Evolutionary conservation across 2,329 filamentous ascomycete species (phyloP).

Genomic region (Alternaria metachromatica): DNA sequence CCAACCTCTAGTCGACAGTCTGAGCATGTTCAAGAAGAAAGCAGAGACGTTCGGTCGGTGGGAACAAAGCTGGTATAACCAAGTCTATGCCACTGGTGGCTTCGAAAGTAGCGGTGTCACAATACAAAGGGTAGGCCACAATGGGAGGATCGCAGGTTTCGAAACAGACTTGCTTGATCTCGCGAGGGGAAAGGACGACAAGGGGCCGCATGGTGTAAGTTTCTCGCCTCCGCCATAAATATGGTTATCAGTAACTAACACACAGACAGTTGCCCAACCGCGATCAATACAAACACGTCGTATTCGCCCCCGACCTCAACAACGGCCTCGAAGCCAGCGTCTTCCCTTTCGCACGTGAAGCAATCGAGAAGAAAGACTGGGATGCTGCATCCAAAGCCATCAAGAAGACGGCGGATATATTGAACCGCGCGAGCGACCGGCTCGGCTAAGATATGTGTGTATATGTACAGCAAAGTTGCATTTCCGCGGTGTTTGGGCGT

Average conservation of each 20-base stretch:
- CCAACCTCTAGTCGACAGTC: slow-evolving; percentile 67
- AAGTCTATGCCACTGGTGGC: slow-evolving; percentile 73
- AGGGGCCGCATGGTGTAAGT: slow-evolving; percentile 67
- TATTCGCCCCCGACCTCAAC: slow-evolving; percentile 86
- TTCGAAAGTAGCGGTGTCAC: slow-evolving; percentile 76
- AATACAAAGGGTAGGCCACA: slow-evolving; percentile 74
- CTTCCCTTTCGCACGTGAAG: slow-evolving; percentile 87
- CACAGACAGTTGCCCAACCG: slow-evolving; percentile 70
- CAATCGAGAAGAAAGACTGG: slow-evolving; percentile 76
- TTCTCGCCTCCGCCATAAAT: neutral
- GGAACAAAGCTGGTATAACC: slow-evolving; percentile 77
- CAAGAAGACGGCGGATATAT: slow-evolving; percentile 72
- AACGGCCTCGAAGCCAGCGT: slow-evolving; percentile 68
- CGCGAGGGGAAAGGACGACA: slow-evolving; percentile 58
- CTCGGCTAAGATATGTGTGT: slow-evolving; percentile 34
- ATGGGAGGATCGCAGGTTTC: slow-evolving; percentile 78
- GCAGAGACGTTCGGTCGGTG: slow-evolving; percentile 74
- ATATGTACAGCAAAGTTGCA: neutral
- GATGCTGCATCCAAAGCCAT: slow-evolving; percentile 70
- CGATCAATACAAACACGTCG: slow-evolving; percentile 90
- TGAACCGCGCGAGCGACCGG: slow-evolving; percentile 66
- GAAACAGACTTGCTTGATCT: slow-evolving; percentile 84
- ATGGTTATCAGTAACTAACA: neutral
- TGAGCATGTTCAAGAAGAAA: slow-evolving; percentile 64
- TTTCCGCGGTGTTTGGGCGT: neutral